These are phyloP conservation scores for Colletotrichum magnum DNA, from an alignment of 2,329 filamentous ascomycete species.

Conservation along the genomic window DNA sequence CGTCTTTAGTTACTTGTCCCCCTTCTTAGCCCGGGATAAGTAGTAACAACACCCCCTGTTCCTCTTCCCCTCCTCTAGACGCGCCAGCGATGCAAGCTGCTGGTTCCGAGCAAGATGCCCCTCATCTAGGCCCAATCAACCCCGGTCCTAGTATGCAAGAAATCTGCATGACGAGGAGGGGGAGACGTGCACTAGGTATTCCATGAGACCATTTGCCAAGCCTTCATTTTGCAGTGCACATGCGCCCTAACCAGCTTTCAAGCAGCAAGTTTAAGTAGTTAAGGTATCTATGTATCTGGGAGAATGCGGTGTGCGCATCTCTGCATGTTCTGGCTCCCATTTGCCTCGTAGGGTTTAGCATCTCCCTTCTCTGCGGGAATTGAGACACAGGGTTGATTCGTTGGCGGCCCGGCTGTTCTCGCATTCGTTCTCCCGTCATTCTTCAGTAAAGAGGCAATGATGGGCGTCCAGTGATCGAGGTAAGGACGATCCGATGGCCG, in stretches of 20 bases:
- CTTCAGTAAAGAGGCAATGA: slow-evolving; percentile 6
- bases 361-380: no score
- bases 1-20: no score
- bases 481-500: slow-evolving; percentile 1
- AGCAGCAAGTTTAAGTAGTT: no score
- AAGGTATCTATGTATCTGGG: no score
- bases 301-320: no score
- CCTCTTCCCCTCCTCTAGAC: neutral
- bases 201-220: neutral
- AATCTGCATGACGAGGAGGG: neutral
- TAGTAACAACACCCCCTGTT: slow-evolving; percentile 1
- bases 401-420: no score
- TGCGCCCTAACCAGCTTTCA: no score
- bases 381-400: no score
- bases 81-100: slow-evolving; percentile 4
- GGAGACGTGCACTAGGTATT: neutral
- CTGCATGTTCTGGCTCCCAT: no score
- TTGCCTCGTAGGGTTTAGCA: no score
- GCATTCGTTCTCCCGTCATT: neutral
- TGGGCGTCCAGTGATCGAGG: neutral
- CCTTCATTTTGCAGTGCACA: neutral
- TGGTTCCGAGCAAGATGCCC: neutral
- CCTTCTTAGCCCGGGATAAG: no score
- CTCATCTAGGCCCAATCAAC: slow-evolving; percentile 11
- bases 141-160: neutral